Conservation (phyloP, 75 land plant species). For the Cryptomeria japonica region DNA sequence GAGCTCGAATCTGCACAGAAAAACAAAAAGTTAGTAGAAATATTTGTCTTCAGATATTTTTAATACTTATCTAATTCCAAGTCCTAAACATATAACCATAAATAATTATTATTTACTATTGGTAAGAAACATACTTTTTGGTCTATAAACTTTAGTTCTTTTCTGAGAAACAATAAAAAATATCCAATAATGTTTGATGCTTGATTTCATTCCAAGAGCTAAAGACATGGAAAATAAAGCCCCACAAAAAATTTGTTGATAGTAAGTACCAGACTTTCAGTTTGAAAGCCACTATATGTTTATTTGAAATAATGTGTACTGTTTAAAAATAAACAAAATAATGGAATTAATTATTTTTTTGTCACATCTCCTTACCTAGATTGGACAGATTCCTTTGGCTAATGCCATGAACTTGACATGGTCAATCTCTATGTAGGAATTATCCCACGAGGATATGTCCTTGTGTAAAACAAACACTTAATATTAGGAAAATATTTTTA, state of each 20-base stretch:
- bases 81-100: background rate
- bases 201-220: background rate
- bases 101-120: background rate
- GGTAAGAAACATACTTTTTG: background rate
- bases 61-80: background rate
- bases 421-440: background rate
- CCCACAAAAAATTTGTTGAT: too few relatives aligned
- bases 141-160: background rate
- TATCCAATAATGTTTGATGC: too few relatives aligned
- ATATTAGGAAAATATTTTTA: background rate
- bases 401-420: background rate
- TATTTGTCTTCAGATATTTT: background rate
- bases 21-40: background rate
- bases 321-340: background rate
- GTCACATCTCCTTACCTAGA: background rate
- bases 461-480: background rate
- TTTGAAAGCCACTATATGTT: background rate
- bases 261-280: background rate
- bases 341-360: background rate
- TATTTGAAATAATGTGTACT: background rate
- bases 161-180: too few relatives aligned
- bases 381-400: background rate
- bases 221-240: background rate
- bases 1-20: constrained; percentile 66
- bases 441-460: background rate